Base-by-base conservation (phyloP, 176 grass and related monocot species). In the Pontederia paniculata region DNA sequence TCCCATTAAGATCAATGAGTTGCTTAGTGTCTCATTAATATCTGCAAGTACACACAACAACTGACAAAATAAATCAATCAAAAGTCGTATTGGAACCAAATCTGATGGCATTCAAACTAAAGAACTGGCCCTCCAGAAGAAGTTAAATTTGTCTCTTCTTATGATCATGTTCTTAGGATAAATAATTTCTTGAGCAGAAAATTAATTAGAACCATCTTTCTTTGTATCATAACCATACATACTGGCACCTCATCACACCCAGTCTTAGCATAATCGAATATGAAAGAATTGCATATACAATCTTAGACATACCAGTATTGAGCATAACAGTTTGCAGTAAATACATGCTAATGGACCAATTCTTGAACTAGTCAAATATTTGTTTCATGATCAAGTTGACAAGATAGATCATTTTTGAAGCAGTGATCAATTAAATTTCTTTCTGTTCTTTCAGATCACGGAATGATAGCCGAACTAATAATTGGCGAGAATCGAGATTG, bases 1-100 rank as follows among this genome's bases (percentile, higher is more conserved):
- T 65, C 90, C 90, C 42, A 89, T 37, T 17, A 95, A 74, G 70
- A 95, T 89, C 66, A 95, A 73, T 12, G 90, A 95, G 42, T 80
- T 89, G 44, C 81, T 78, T 76, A 89, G 70, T 52, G 89, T 43
- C 23, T 73, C 58, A 48, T 58, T 77, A 43, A 8, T 41, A 54
- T 95, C 90, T 95, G 65, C 60, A 78, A 60, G 70, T 12, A 76
- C 41, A 45, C 60, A 69, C 14, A 76, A 20, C 31, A 59, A 12
- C 22, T 59, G 9, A 3, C n/a, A 44, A 41, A 63, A 54, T 66
- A 31, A 55, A 63, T 64, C 58, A 11, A 58, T 15, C 9, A 21
- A 8, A 77, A 60, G 50, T 73, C 49, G 3, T 7, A 73, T n/a
- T 12, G 1, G 16, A 13, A 3, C 12, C 23, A 17, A 17, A 59